phyloP scores from a whole-genome alignment of 2,329 filamentous ascomycete species.

The Epichloe baconii region DNA sequence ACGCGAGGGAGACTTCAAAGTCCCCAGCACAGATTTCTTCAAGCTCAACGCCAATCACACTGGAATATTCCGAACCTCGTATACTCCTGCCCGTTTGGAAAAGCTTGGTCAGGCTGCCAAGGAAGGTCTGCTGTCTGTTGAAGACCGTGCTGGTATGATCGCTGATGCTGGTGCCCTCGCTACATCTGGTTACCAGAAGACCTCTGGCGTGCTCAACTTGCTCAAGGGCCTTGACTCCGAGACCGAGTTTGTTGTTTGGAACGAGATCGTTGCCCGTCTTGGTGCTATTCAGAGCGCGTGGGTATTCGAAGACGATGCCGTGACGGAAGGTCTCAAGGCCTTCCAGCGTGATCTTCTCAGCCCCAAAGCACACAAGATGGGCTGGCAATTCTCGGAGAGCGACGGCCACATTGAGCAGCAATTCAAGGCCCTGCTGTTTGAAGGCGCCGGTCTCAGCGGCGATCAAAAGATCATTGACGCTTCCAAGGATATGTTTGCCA shows the following conservation, averaged over 20 bases:
- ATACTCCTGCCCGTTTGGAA: slow-evolving; percentile 66
- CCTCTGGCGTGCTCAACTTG: slow-evolving; percentile 73
- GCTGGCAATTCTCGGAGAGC: slow-evolving; percentile 73
- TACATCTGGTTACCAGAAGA: slow-evolving; percentile 84
- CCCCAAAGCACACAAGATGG: slow-evolving; percentile 70
- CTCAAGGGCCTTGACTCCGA: slow-evolving; percentile 76
- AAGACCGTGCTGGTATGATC: slow-evolving; percentile 91
- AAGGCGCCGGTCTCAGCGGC: slow-evolving; percentile 65
- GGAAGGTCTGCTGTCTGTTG: slow-evolving; percentile 55
- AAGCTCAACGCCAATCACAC: slow-evolving; percentile 95
- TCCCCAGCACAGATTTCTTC: slow-evolving; percentile 77
- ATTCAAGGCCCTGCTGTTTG: slow-evolving; percentile 87
- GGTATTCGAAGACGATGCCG: slow-evolving; percentile 60
- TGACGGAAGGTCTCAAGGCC: slow-evolving; percentile 63
- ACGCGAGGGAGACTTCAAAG: slow-evolving; percentile 64
- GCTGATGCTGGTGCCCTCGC: slow-evolving; percentile 84
- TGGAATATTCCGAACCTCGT: slow-evolving; percentile 81
- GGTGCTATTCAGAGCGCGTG: slow-evolving; percentile 71
- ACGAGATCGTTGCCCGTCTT: slow-evolving; percentile 72
- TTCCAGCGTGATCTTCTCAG: slow-evolving; percentile 72
- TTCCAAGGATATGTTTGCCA: slow-evolving; percentile 80
- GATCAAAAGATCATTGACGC: slow-evolving; percentile 68
- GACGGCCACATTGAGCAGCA: slow-evolving; percentile 88
- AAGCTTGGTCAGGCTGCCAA: slow-evolving; percentile 85
- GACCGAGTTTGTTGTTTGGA: slow-evolving; percentile 87